phyloP scores from a whole-genome alignment of 192 early-diverging fungal genomes.

The Coemansia sp. region DNA sequence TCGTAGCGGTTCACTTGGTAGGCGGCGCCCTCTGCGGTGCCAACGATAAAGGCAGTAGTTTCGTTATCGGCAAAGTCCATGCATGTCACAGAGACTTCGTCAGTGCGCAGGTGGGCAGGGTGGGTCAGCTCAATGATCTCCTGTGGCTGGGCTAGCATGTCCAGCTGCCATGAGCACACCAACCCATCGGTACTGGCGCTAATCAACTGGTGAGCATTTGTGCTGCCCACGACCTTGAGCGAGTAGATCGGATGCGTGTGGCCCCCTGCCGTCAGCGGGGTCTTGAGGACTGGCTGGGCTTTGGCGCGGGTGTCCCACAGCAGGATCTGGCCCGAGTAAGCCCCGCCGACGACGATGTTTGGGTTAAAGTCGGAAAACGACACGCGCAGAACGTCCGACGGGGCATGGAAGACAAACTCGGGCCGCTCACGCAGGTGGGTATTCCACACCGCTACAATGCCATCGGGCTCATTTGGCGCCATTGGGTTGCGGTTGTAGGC shows the following conservation, averaged over 20 bases:
- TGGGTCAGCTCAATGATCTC: conserved; percentile 81
- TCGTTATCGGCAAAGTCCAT: conserved; percentile 92
- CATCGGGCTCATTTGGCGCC: conserved; percentile 88
- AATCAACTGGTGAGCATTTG: conserved; percentile 92
- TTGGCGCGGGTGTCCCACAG: conserved; percentile 97
- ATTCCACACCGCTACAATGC: conserved; percentile 95
- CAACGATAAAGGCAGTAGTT: conserved; percentile 89
- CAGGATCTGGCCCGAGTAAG: conserved; percentile 96
- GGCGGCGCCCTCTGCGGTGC: conserved; percentile 91
- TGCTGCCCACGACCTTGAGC: conserved; percentile 86
- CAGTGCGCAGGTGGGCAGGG: conserved; percentile 73
- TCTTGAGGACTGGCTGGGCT: conserved; percentile 84
- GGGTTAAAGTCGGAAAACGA: conserved; percentile 92
- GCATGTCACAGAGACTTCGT: conserved; percentile 91
- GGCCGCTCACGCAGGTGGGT: conserved; percentile 80
- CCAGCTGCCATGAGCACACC: conserved; percentile 95
- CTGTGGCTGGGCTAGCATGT: conserved; percentile 97
- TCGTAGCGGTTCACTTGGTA: conserved; percentile 97
- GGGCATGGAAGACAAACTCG: conserved; percentile 92
- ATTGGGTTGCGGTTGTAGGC: conserved; percentile 91
- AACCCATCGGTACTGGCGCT: conserved; percentile 94
- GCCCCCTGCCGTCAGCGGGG: conserved; percentile 86
- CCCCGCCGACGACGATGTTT: conserved; percentile 88
- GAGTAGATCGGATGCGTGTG: conserved; percentile 97
- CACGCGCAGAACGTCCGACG: conserved; percentile 87